A percentile compares a stretch with the other conserved stretches of the same genome.
Evolutionary conservation across 441 rosid species (phyloP).

Genomic region (Viola pubescens): DNA sequence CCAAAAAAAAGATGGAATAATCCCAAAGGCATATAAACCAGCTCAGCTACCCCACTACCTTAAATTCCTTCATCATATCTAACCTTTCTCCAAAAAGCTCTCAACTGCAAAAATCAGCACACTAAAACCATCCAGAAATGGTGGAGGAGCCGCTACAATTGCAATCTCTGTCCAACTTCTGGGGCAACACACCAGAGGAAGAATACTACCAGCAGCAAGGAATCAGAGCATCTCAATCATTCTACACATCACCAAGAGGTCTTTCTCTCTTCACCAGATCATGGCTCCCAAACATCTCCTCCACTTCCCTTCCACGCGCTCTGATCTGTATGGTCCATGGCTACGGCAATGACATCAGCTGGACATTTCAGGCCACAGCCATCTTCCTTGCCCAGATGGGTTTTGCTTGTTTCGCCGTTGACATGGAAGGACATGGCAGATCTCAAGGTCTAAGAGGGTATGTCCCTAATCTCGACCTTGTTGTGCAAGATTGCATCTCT

Average conservation of each 20-base stretch:
- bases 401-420: slow-evolving; percentile 68
- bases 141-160: neutral
- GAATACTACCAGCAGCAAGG: slow-evolving; percentile 56
- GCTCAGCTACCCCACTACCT: slow-evolving; percentile 22
- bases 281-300: slow-evolving; percentile 18
- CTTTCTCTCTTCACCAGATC: slow-evolving; percentile 66
- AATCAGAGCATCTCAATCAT: slow-evolving; percentile 42
- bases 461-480: slow-evolving; percentile 66
- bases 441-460: slow-evolving; percentile 63
- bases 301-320: slow-evolving; percentile 43
- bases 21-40: neutral
- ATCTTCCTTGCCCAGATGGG: slow-evolving; percentile 71
- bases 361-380: slow-evolving; percentile 70
- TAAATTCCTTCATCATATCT: slow-evolving; percentile 29
- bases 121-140: neutral
- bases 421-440: slow-evolving; percentile 78
- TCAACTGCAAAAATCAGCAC: neutral
- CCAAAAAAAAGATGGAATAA: no score
- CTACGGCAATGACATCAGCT: slow-evolving; percentile 75
- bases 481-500: slow-evolving; percentile 47
- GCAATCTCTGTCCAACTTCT: slow-evolving; percentile 28
- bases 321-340: slow-evolving; percentile 80
- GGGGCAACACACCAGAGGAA: slow-evolving; percentile 61
- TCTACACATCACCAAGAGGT: slow-evolving; percentile 70
- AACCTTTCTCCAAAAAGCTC: slow-evolving; percentile 5